Conservation (phyloP, 768 basidiomycete species). For the Lactifluus volemus region DNA sequence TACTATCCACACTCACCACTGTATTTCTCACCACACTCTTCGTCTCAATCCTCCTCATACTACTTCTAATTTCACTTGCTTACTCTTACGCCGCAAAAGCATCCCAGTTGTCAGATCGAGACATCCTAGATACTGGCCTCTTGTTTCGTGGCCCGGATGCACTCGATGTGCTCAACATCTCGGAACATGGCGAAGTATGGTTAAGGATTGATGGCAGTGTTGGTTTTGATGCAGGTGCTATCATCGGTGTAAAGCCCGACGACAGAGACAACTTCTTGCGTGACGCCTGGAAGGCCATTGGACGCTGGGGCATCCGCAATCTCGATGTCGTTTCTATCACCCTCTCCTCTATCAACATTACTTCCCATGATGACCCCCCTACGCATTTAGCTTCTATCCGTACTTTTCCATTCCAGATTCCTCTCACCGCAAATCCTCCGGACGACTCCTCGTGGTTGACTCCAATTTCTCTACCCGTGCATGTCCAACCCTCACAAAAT, state of each 20-base stretch:
- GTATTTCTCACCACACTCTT: slow-evolving; percentile 54
- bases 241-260: slow-evolving; percentile 45
- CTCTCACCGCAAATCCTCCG: slow-evolving; percentile 23
- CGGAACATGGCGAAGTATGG: slow-evolving; percentile 50
- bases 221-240: slow-evolving; percentile 59
- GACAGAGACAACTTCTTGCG: slow-evolving; percentile 36
- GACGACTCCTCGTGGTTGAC: slow-evolving; percentile 13
- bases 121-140: slow-evolving; percentile 46
- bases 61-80: slow-evolving; percentile 42
- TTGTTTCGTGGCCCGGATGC: slow-evolving; percentile 52
- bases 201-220: slow-evolving; percentile 46
- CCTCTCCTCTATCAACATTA: slow-evolving; percentile 42
- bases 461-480: slow-evolving; percentile 10
- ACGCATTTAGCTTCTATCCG: slow-evolving; percentile 40
- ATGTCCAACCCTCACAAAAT: slow-evolving; percentile 10
- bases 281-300: slow-evolving; percentile 56
- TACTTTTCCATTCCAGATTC: slow-evolving; percentile 43
- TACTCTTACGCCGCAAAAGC: slow-evolving; percentile 59
- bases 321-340: slow-evolving; percentile 50
- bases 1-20: slow-evolving; percentile 29
- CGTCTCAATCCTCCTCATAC: slow-evolving; percentile 38
- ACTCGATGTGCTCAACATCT: slow-evolving; percentile 54
- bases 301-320: slow-evolving; percentile 53
- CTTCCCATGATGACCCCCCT: slow-evolving; percentile 33
- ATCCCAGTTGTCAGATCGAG: slow-evolving; percentile 45